Percentiles rank a stretch among this genome's conserved stretches.
Conservation (phyloP, 176 grass and related monocot species). For the Echinochloa phyllopogon region DNA sequence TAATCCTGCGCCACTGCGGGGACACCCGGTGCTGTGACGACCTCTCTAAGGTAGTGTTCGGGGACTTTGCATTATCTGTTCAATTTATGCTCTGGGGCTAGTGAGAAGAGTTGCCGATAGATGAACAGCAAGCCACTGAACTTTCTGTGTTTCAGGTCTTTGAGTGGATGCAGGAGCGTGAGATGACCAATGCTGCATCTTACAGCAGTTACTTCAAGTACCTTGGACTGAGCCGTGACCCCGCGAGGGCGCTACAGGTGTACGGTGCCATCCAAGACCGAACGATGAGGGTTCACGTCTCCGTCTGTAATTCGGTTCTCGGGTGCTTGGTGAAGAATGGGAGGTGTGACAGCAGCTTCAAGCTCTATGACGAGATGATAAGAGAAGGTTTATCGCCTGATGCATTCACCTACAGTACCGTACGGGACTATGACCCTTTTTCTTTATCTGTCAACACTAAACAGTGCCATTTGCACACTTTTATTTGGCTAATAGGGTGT, state of each 20-base stretch:
- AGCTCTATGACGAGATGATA: slow-evolving; percentile 85
- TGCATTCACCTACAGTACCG: slow-evolving; percentile 90
- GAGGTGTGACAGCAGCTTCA: slow-evolving; percentile 72
- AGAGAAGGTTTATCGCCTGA: slow-evolving; percentile 76
- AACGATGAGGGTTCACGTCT: slow-evolving; percentile 59
- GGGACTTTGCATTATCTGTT: background rate
- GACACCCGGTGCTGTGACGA: slow-evolving; percentile 66
- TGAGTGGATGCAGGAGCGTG: slow-evolving; percentile 72
- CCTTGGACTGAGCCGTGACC: slow-evolving; percentile 71
- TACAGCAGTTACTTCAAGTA: slow-evolving; percentile 97
- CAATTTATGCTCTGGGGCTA: slow-evolving; percentile 4
- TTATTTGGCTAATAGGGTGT: background rate
- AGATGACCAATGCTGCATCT: slow-evolving; percentile 68
- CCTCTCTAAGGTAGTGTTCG: slow-evolving; percentile 66
- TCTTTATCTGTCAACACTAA: background rate
- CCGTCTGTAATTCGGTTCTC: slow-evolving; percentile 88
- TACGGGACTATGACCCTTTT: slow-evolving; percentile 52
- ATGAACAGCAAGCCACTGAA: background rate
- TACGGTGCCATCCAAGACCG: slow-evolving; percentile 66
- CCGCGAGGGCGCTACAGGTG: slow-evolving; percentile 57
- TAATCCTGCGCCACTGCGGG: slow-evolving; percentile 75
- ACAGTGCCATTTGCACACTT: background rate
- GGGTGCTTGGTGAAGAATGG: slow-evolving; percentile 89
- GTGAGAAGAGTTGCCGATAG: background rate
- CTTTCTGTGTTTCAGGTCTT: slow-evolving; percentile 73